Base-by-base conservation (phyloP, 495 filamentous ascomycete genomes). In the Penicillium nucicola region DNA sequence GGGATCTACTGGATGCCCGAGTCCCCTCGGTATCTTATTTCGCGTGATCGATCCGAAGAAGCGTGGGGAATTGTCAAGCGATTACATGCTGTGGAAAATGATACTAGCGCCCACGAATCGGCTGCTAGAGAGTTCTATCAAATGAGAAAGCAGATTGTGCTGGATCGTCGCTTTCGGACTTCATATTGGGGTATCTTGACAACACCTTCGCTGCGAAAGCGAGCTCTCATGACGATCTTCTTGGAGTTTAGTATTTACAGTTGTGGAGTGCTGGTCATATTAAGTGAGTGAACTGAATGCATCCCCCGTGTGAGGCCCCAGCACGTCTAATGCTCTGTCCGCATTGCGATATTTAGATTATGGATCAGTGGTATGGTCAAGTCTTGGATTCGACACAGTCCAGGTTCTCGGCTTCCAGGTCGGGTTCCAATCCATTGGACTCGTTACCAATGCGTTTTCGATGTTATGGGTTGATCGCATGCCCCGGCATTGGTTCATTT, bases 51-150 rank as follows among this genome's bases (percentile, higher is more conserved):
- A 2, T 12, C 23, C 3, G 50, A 52, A 18, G 41, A 44, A 9
- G 50, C 50, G 0, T 36, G 42, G 32, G 19, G 39, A 4, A 35
- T 46, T 11, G 18, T 52, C 11, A 18, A 20, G 23, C 34, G 30
- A 20, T 14, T 52, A 13, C 50, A 45, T 13, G 15, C 42, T 32
- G 15, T 10, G 2, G 12, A 9, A 13, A 23, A 46, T 45, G 42
- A 52, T 38, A 41, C 50, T 1, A 23, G 32, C 4, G 23, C 10
- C 11, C 7, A 46, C 12, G 36, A 42, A 20, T 37, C 32, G 23
- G 53, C 48, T 33, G 13, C 30, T 2, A 28, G 41, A 19, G 53
- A 56, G 14, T 53, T 38, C 35, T 44, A 42, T 14, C 48, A 56
- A 25, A 51, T 51, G 37, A 41, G 40, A 31, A 41, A 36, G 25